Evolutionary conservation across 2,329 filamentous ascomycete genomes (phyloP).

Genomic region (Verticillium isaacii): DNA sequence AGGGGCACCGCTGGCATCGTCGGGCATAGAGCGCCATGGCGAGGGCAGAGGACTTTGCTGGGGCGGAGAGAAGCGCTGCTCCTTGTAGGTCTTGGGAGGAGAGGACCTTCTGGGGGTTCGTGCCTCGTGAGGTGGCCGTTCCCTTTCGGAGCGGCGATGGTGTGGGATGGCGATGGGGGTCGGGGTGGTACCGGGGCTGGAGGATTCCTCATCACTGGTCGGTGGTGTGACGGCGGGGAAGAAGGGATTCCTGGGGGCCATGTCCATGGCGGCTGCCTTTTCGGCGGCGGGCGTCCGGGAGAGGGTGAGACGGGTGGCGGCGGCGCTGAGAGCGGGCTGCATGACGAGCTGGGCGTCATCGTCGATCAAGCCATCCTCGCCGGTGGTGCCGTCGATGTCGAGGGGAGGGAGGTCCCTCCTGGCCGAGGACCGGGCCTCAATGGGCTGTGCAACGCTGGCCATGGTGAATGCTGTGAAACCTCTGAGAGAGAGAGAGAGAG

Average conservation of each 20-base stretch:
- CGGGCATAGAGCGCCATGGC: conserved; percentile 37
- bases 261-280: conserved; percentile 51
- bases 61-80: not conserved
- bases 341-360: conserved; percentile 57
- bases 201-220: not conserved
- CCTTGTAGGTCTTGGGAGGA: not conserved
- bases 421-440: not conserved
- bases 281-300: conserved; percentile 52
- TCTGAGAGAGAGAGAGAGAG: too few species aligned
- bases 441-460: not conserved
- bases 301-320: conserved; percentile 51
- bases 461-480: not conserved
- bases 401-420: not conserved
- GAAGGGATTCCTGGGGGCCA: conserved; percentile 27
- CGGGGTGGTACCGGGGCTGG: not conserved
- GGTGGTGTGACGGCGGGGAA: conserved; percentile 17
- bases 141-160: not conserved
- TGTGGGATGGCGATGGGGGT: not conserved
- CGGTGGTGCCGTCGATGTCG: conserved; percentile 7
- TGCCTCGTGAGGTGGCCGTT: too few species aligned
- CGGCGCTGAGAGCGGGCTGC: conserved; percentile 53
- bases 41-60: conserved; percentile 17
- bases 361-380: conserved; percentile 33
- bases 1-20: conserved; percentile 27
- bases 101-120: not conserved